Evolutionary conservation across 352 stramenopile genomes (phyloP), one percentile per base, ranked within the genome.

Genomic region (Globisporangium yorkense): DNA sequence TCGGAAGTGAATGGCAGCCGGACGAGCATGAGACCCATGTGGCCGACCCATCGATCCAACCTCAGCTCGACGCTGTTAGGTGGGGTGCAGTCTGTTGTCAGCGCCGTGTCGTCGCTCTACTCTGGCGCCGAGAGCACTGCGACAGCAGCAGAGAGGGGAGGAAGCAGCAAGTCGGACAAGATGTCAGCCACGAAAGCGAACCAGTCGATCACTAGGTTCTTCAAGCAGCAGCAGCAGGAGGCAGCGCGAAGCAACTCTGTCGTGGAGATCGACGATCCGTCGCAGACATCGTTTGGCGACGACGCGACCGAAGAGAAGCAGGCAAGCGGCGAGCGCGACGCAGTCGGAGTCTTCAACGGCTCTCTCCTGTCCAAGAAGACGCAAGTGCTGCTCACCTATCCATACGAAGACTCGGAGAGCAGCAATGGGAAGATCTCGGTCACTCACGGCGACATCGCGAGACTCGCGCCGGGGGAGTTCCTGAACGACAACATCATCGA

Each of bases 401-500:
- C 81, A 1, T 91, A 81, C 47, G 78, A 88, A 48, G 76, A 74
- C 2, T 66, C 67, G 5, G 70, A 82, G 43, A 65, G 56, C 13
- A 9, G 24, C 2, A 37, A 59, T 0, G 81, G 81, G 3, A 64
- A 77, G 33, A 88, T 94, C 33, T 78, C 72, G 1, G 68, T 98
- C 59, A 87, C 79, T 18, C 74, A 92, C 27, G 85, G 92, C 33
- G 94, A 98, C 57, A 80, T 91, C 24, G 83, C 95, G 39, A 74
- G 89, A 16, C 74, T 98, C 10, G 71, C 75, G n/a, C 90, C 90
- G 2, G 84, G 79, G 12, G 85, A 98, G 65, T 98, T 97, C 63
- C 64, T 98, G 52, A 97, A 97, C 71, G 90, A 97, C 72, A 94
- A 87, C 60, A 84, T 97, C 60, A 89, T 97, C 37, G 91, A 97